Conservation (phyloP, 129 eudicot species). For the Pittosporum tobira region DNA sequence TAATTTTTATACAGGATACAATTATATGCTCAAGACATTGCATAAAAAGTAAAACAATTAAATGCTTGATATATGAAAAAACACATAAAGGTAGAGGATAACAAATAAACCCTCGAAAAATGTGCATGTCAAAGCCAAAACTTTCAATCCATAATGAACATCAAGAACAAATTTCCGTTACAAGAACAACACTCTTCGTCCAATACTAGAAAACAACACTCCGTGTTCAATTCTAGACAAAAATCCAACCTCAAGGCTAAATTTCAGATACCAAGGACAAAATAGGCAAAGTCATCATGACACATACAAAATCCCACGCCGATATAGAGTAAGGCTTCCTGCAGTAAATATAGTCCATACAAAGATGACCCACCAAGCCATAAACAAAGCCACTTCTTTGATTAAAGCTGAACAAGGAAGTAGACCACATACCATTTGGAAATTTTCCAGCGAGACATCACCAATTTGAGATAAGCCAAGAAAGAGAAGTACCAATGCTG, state of each 20-base stretch:
- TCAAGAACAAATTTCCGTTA: constrained; percentile 13
- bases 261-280: constrained; percentile 11
- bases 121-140: neutral
- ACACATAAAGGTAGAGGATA: neutral
- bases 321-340: constrained; percentile 50
- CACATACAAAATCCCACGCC: constrained; percentile 70
- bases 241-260: constrained; percentile 3
- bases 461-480: constrained; percentile 64
- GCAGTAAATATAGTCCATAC: constrained; percentile 57
- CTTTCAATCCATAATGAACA: neutral
- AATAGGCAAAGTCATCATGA: constrained; percentile 37
- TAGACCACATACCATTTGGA: constrained; percentile 33
- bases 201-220: constrained; percentile 16
- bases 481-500: constrained; percentile 64
- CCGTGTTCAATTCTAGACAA: constrained; percentile 13
- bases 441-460: constrained; percentile 44
- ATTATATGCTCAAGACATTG: neutral
- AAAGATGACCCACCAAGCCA: constrained; percentile 88
- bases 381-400: constrained; percentile 61
- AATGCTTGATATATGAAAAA: neutral
- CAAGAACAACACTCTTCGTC: constrained; percentile 17
- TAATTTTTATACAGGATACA: neutral
- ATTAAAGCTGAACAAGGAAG: constrained; percentile 52
- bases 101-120: neutral
- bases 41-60: neutral